Conservation (phyloP, 768 basidiomycete genomes). For the Baorangia bicolor region DNA sequence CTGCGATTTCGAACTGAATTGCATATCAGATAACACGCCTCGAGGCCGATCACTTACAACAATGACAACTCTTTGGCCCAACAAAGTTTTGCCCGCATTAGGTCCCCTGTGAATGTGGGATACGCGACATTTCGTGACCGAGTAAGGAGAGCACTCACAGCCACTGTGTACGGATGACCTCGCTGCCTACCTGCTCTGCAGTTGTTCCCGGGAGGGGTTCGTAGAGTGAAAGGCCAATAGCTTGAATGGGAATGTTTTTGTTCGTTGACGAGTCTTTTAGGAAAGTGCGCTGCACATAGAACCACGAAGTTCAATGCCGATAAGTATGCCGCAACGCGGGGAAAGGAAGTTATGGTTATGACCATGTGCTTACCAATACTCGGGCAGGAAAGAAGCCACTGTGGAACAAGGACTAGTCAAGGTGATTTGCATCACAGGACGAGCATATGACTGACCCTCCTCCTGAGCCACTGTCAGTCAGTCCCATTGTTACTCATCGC, state of each 20-base stretch:
- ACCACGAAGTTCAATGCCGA: background rate
- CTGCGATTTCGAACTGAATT: slow-evolving; percentile 35
- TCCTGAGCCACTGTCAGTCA: slow-evolving; percentile 41
- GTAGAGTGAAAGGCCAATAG: slow-evolving; percentile 94
- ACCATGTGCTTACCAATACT: slow-evolving; percentile 57
- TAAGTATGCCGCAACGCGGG: background rate
- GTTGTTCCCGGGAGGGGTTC: slow-evolving; percentile 81
- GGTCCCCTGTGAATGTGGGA: slow-evolving; percentile 47
- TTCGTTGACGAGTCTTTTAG: slow-evolving; percentile 67
- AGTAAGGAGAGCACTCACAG: slow-evolving; percentile 51
- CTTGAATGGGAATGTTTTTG: slow-evolving; percentile 87
- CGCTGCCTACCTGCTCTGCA: slow-evolving; percentile 70
- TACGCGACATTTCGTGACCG: background rate
- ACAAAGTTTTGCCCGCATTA: slow-evolving; percentile 62
- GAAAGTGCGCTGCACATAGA: slow-evolving; percentile 67
- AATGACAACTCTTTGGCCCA: slow-evolving; percentile 81
- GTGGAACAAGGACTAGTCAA: slow-evolving; percentile 18
- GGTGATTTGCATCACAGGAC: slow-evolving; percentile 11
- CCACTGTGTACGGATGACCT: slow-evolving; percentile 97
- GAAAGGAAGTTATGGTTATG: background rate
- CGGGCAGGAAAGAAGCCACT: slow-evolving; percentile 97
- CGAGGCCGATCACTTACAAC: slow-evolving; percentile 52
- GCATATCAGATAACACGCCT: slow-evolving; percentile 14
- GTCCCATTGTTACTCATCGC: background rate
- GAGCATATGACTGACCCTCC: slow-evolving; percentile 65